Conservation (phyloP, 1,284 basidiomycete genomes). For the Paramarasmius palmivorus region DNA sequence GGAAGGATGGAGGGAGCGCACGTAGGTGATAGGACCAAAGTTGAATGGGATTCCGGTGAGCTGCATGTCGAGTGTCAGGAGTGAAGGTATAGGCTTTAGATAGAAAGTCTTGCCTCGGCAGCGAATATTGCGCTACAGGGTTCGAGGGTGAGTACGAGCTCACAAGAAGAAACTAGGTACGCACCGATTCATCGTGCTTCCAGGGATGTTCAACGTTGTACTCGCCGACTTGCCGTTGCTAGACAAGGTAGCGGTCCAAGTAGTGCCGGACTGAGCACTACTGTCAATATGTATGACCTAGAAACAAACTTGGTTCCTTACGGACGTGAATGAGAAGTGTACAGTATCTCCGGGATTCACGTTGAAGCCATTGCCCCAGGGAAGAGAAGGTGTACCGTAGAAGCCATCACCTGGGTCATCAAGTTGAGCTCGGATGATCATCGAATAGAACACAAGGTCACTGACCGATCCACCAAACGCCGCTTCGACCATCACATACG, state of each 20-base stretch:
- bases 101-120: constrained; percentile 19
- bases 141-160: constrained; percentile 69
- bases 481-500: constrained; percentile 29
- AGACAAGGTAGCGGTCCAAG: constrained; percentile 30
- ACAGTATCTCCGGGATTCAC: constrained; percentile 31
- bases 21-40: constrained; percentile 28
- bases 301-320: constrained; percentile 2
- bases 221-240: constrained; percentile 25
- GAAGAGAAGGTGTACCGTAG: constrained; percentile 27
- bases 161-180: constrained; percentile 3
- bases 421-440: neutral
- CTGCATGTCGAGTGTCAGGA: constrained; percentile 8
- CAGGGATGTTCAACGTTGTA: constrained; percentile 27
- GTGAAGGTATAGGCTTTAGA: neutral
- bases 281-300: neutral
- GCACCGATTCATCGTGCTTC: constrained; percentile 29
- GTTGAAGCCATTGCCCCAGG: constrained; percentile 32
- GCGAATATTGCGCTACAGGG: constrained; percentile 21
- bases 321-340: constrained; percentile 29
- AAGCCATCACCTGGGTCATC: constrained; percentile 20
- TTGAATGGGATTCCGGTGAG: constrained; percentile 27
- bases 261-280: constrained; percentile 20
- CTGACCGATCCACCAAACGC: constrained; percentile 31
- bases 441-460: neutral
- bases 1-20: constrained; percentile 11